Percentiles rank a stretch among this genome's conserved stretches.
Evolutionary conservation across 805 yeast species (phyloP).

Genomic region (Debaryomyces maramus): DNA sequence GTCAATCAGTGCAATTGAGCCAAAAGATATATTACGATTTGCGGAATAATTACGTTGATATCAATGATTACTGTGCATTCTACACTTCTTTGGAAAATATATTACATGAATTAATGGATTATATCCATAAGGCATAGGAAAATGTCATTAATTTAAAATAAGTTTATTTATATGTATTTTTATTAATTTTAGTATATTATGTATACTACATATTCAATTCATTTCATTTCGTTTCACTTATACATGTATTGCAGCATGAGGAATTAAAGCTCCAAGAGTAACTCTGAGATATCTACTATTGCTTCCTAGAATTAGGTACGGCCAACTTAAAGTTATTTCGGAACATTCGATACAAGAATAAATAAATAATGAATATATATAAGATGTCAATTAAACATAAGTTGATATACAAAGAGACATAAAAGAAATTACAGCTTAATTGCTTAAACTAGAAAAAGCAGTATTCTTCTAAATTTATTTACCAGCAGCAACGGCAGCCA

Average conservation of each 20-base stretch:
- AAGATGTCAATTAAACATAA: constrained; percentile 1
- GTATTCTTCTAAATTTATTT: constrained; percentile 2
- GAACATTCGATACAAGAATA: neutral
- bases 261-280: too few relatives aligned
- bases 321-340: too few relatives aligned
- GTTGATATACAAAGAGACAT: neutral
- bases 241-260: too few relatives aligned
- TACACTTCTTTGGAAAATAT: constrained; percentile 42
- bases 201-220: too few relatives aligned
- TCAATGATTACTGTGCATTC: constrained; percentile 46
- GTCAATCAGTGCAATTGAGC: constrained; percentile 34
- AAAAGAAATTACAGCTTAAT: constrained; percentile 1
- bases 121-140: constrained; percentile 19
- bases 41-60: constrained; percentile 43
- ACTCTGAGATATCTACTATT: too few relatives aligned
- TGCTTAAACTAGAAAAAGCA: neutral
- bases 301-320: too few relatives aligned
- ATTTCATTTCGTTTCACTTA: too few relatives aligned
- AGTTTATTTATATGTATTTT: neutral
- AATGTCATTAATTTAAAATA: neutral
- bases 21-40: constrained; percentile 42
- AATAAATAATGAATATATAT: constrained; percentile 2
- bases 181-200: too few relatives aligned
- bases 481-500: constrained; percentile 57
- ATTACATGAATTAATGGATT: constrained; percentile 39